Base-by-base conservation (phyloP, 1,139 yeast genomes). In the Diutina pseudorugosa region DNA sequence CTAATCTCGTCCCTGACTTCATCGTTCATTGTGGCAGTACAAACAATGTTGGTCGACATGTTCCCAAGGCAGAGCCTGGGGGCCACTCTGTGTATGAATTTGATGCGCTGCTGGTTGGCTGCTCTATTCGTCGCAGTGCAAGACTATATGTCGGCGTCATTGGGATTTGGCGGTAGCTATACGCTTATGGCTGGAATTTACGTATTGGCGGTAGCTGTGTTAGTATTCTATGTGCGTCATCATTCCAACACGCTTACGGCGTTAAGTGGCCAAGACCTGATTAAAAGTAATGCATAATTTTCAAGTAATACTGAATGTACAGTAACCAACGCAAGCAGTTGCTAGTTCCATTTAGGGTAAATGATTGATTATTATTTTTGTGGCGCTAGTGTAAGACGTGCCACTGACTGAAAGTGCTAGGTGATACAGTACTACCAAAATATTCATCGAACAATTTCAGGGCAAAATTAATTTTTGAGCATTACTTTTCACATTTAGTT, bases 91-190 rank as follows among this genome's bases (percentile, higher is more conserved):
- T 70, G 82, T 51, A 74, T 78, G 54, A 84, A 84, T 57, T 67
- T 84, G 40, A 71, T 80, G 8, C 67, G 90, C 57, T 83, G 93
- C 58, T 67, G 79, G 23, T 60, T 74, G 53, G 77, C 82, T 55
- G 88, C 91, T 0, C 71, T 77, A 1, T 82, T 83, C 52, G 71
- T 83, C 55, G 88, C 86, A 0, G 81, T 77, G 19, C 72, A 83
- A 30, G 75, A 81, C 21, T 70, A 66, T 53, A 83, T 85, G 88
- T 56, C 60, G 3, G 54, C 54, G 0, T 52, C 69, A 0, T 67
- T 85, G 73, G 74, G 77, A 0, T 62, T 79, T 4, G 91, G 91
- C 2, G 87, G 89, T 1, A 77, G 85, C 0, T 82, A 80, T 60
- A 76, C 85, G 0, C 68, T 84, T 27, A 66, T 82, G 70, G 72